phyloP scores from a whole-genome alignment of 768 basidiomycete species.

The Lyophyllum semitale region DNA sequence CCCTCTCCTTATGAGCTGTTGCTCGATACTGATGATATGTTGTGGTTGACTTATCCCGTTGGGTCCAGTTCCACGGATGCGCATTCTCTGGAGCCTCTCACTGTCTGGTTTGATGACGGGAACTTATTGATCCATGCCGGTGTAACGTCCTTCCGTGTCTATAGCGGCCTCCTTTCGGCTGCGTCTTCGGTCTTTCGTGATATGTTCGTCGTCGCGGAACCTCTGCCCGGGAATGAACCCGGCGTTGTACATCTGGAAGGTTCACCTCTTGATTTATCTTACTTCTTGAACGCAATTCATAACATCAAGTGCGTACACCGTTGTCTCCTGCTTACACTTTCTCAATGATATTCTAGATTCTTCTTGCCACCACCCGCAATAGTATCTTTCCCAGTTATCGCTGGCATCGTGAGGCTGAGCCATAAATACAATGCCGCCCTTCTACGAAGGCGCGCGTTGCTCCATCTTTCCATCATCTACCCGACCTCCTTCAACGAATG shows the following conservation, averaged over 20 bases:
- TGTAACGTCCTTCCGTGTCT: background rate
- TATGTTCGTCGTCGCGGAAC: background rate
- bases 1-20: too few relatives aligned
- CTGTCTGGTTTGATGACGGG: background rate
- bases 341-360: background rate
- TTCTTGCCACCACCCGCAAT: background rate
- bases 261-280: background rate
- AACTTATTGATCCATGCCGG: background rate
- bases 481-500: background rate
- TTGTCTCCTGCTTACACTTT: background rate
- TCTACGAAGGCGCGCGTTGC: background rate
- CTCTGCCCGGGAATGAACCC: background rate
- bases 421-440: background rate
- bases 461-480: background rate
- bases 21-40: too few relatives aligned
- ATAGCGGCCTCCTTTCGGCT: background rate
- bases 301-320: background rate
- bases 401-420: background rate
- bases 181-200: background rate
- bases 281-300: background rate
- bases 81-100: too few relatives aligned
- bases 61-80: too few relatives aligned
- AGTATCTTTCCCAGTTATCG: background rate
- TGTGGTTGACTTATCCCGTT: too few relatives aligned
- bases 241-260: background rate